Evolutionary conservation across 495 filamentous ascomycete species (phyloP), one percentile per base, ranked within the genome.

Genomic region (Penicillium desertorum): DNA sequence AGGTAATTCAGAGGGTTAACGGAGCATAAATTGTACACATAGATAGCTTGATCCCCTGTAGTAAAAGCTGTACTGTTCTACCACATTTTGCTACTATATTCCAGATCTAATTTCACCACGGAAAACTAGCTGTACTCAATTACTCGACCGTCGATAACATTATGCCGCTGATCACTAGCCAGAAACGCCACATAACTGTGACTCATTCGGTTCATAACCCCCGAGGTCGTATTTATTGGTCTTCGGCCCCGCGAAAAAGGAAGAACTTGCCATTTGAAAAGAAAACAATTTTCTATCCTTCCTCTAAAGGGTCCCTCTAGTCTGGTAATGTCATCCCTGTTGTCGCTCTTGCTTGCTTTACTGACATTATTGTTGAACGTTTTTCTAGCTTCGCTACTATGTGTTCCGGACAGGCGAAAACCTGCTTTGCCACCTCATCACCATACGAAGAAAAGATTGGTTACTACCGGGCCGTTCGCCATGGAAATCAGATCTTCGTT

Each of bases 381-480:
- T 5, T 4, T 45, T 27, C 22, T 20, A 20, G 9, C 4, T 8
- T 20, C 3, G n/a, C 7, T 20, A 52, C 7, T 20, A 52, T 52
- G 49, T 8, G 23, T 29, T 42, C 36, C 22, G 4, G 1, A 5
- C 19, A 10, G 30, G 5, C 36, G 17, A 72, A 70, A 52, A 60
- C 59, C 53, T 62, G 49, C 57, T 62, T 68, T 57, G 62, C 64
- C 16, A 77, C 76, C 19, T 51, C 64, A 23, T 77, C 74, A 3
- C 77, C 76, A 8, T 81, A 72, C 61, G 77, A 81, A 61, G 61
- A 68, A 27, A 57, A 50, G 14, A 71, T 79, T 52, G 78, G 78
- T 16, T 79, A 81, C 54, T 77, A 77, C 44, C 76, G 78, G 23
- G 78, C 78, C 10, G 66, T 81, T 6, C 74, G 75, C 0, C 71